Base-by-base conservation (phyloP, 495 filamentous ascomycete genomes). In the Clavariopsis aquatica region DNA sequence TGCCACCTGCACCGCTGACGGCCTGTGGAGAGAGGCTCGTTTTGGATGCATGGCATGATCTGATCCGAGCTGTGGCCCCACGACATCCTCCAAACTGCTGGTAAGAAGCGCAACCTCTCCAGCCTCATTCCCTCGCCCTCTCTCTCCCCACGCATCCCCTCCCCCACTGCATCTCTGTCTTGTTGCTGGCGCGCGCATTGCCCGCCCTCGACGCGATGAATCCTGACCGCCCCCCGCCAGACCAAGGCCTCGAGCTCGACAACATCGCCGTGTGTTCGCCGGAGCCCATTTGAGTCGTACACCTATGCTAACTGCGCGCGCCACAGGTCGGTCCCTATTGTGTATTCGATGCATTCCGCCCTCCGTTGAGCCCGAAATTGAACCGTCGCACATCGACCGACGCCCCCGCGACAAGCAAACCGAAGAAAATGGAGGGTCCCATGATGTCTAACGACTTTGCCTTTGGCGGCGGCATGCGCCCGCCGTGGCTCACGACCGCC, bases 261-360 rank as follows among this genome's bases (percentile, higher is more conserved):
- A 52, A 46, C 28, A 57, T 70, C 55, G 70, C 70, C 60, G 70
- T 72, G 68, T 31, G 70, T 72, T 49, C 29, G 51, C 15, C 7
- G 41, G 23, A 19, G 17, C 10, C 2, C 43, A 1, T 19, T 28
- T 12, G 5, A n/a, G 19, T 59, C 51, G 57, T 51, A 17, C 59
- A 27, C 27, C 26, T 24, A 49, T 17, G 69, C 69, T 71, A 62
- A 71, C 65, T 22, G 57, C 38, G 36, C 38, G 45, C 43, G 46
- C 19, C 36, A 6, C 57, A 72, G 70, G 67, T 70, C 52, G 70
- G 70, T 22, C 70, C 70, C 1, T 72, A 72, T 31, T 72, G 70
- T 31, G 67, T 72, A 1, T 68, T 72, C 38, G 70, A 72, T 61
- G 57, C 28, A 38, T 70, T 68, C 65, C 57, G 49, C 38, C 69